Percentiles rank a stretch among this genome's conserved stretches.
These are phyloP conservation scores for Claviceps digitariae DNA, from an alignment of 2,329 filamentous ascomycete species.

Conservation along the genomic window DNA sequence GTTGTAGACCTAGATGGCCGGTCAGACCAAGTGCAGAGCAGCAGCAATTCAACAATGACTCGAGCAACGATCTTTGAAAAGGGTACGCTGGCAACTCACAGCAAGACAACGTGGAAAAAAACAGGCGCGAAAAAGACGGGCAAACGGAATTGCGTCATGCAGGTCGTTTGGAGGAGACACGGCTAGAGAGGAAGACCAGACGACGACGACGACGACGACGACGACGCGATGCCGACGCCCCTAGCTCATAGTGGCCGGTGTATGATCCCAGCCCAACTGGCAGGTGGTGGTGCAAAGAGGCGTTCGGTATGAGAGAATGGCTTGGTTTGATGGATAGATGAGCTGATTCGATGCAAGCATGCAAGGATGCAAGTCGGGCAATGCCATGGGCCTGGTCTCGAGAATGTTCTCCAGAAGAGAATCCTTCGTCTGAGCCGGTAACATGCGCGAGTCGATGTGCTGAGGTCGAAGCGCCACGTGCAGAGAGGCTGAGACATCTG, in stretches of 20 bases:
- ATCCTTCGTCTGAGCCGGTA: constrained; percentile 1
- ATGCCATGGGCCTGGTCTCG: background rate
- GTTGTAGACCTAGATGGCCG: background rate
- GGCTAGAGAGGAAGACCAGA: background rate
- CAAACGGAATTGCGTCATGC: background rate
- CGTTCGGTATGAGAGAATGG: background rate
- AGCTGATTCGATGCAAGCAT: background rate
- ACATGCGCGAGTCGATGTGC: background rate
- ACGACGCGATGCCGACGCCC: background rate
- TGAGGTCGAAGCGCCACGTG: background rate
- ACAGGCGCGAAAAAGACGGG: background rate
- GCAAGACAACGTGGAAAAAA: background rate
- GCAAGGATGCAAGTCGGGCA: background rate
- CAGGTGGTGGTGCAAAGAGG: background rate
- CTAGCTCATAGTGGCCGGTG: background rate
- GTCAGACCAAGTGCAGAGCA: background rate
- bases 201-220: background rate
- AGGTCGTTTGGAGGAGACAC: background rate
- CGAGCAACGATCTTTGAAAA: background rate
- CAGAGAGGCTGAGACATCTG: background rate
- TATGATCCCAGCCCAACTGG: background rate
- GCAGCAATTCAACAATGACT: background rate
- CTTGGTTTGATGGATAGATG: background rate
- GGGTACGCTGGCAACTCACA: background rate
- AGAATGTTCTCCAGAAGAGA: background rate